Evolutionary conservation across 192 early-diverging fungal genomes (phyloP), one percentile per base, ranked within the genome.

Genomic region (Thamnidium elegans): DNA sequence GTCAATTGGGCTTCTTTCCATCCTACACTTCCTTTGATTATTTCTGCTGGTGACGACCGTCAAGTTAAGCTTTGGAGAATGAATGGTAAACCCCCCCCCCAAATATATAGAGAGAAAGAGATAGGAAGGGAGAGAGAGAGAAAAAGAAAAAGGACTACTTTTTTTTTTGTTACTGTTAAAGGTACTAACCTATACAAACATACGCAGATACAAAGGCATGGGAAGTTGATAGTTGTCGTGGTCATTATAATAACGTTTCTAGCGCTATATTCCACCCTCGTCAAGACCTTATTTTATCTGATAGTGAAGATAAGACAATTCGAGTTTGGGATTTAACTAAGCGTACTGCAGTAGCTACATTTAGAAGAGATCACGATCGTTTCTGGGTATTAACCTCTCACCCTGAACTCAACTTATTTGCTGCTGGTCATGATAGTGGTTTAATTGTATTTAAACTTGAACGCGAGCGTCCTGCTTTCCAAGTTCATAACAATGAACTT

Each of bases 1-100:
- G 95, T 98, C 67, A 99, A 99, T 80, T 99, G 93, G 94, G 95
- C 92, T 1, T 81, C 90, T 10, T 99, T 99, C 86, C 97, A 99
- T 64, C 96, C 96, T 31, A 96, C 87, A 7, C 82, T 96, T 55
- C 97, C 97, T 7, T 79, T 99, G 63, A 95, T 99, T 75, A 89
- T 99, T 9, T 98, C 96, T 34, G 89, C 92, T 55, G 94, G 93
- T 56, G 97, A 99, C 69, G 97, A 99, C 82, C 90, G 96, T 32
- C 92, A 94, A 51, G 87, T 99, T 58, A 99, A 99, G 77, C 84
- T 99, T 21, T 99, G 97, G 97, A 82, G 97, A 69, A 95, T 95
- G 93, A 98, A 95, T 74, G 92, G 90, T 93, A 81, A 21, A 50
- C 17, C n/a, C n/a, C n/a, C n/a, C n/a, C n/a, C n/a, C 6, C 15